These are phyloP conservation scores for Cladochytrium replicatum DNA, from an alignment of 192 early-diverging fungal species.

Conservation along the genomic window DNA sequence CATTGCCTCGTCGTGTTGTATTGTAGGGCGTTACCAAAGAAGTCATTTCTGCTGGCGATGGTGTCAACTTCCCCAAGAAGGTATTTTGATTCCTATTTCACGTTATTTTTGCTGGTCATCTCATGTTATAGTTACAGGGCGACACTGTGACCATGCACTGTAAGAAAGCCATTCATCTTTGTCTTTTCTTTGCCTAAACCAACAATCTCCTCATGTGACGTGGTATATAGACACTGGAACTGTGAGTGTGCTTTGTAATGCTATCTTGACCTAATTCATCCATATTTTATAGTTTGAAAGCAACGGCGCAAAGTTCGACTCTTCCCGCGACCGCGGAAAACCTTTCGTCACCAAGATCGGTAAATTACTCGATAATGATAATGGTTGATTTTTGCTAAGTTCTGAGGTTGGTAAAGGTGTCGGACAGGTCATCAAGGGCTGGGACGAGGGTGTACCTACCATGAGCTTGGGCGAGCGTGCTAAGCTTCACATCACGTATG, in stretches of 20 bases:
- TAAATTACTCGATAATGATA: too few relatives aligned
- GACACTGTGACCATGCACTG: slow-evolving; percentile 40
- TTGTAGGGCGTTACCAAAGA: slow-evolving; percentile 40
- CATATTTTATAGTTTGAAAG: slow-evolving; percentile 23
- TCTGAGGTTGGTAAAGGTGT: too few relatives aligned
- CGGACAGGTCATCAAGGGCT: slow-evolving; percentile 55
- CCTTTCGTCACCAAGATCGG: slow-evolving; percentile 87
- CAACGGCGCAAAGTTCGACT: slow-evolving; percentile 79
- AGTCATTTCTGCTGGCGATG: slow-evolving; percentile 38
- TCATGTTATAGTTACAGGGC: slow-evolving; percentile 15
- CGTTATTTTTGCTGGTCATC: background rate
- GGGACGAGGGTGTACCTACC: slow-evolving; percentile 57
- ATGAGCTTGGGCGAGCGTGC: slow-evolving; percentile 60
- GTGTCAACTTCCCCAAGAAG: slow-evolving; percentile 45
- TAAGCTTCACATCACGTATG: slow-evolving; percentile 47
- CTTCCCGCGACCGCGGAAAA: slow-evolving; percentile 67
- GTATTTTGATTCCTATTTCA: slow-evolving; percentile 3
- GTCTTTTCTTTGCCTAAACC: too few relatives aligned
- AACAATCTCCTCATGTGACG: too few relatives aligned
- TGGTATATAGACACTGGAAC: slow-evolving; percentile 27
- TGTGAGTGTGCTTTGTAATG: slow-evolving; percentile 16
- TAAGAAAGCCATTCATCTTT: too few relatives aligned
- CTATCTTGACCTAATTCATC: slow-evolving; percentile 3
- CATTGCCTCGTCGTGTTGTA: too few relatives aligned
- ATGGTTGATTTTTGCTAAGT: too few relatives aligned